Base-by-base conservation (phyloP, 179 eudicot genomes). In the Patellifolia procumbens region DNA sequence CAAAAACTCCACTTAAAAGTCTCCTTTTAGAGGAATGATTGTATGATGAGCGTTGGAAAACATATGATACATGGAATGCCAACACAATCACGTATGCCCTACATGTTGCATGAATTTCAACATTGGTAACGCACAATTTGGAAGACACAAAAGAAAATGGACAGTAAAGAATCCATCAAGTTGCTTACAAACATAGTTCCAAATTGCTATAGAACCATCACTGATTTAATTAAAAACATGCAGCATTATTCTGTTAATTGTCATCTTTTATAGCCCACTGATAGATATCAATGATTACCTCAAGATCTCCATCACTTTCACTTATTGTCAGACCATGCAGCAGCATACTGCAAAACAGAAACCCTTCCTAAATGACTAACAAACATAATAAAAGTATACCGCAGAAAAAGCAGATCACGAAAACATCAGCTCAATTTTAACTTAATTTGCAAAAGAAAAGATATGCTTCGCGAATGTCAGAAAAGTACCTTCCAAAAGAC, bases 231-330 rank as follows among this genome's bases (percentile, higher is more conserved):
- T 69, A 19, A 34, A 39, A 51, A 53, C 29, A 32, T 31, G 31
- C 15, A 52, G 19, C 19, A 24, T 59, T 16, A 52, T 49, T 43
- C 35, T 58, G 34, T 29, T 11, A 22, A 20, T 51, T 58, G 55
- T 37, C 26, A 42, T 73, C 51, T 24, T 19, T 42, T 17, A 15
- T 26, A 17, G 26, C 16, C 11, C 39, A 28, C 19, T 2, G 37
- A 45, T 73, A 13, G 28, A 69, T 46, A 59, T 61, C 20, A 22
- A 9, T n/a, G 6, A 52, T 59, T 89, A 94, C 98, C 97, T 94
- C 98, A 75, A 94, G 92, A 77, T 94, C 94, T 24, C 98, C 97
- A 80, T 91, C 93, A 72, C 76, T 89, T 90, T 94, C 98, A 81
- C 90, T 88, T 84, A 83, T 67, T 17, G 91, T 83, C 78, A 94